A percentile compares a stretch with the other conserved stretches of the same genome.
Evolutionary conservation across 2,329 filamentous ascomycete genomes (phyloP).

Genomic region (Macrophomina pseudophaseolina): DNA sequence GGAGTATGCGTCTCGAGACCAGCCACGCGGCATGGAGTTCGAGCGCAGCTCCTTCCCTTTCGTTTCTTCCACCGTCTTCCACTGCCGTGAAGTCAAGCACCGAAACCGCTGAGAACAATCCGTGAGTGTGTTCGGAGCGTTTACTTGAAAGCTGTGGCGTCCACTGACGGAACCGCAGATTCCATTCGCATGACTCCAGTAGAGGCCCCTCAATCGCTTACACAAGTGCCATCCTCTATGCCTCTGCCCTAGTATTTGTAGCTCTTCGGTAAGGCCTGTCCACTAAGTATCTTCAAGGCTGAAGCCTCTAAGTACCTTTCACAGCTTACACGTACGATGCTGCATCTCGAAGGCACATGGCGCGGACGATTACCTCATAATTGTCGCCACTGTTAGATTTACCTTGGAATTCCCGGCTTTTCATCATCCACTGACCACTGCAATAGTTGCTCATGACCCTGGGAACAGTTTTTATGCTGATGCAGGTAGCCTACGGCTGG

Average conservation of each 20-base stretch:
- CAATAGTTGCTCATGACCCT: neutral
- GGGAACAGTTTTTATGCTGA: neutral
- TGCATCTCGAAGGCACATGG: neutral
- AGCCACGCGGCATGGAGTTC: neutral
- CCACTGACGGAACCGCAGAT: neutral
- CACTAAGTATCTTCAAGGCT: no score
- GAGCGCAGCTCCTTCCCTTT: neutral
- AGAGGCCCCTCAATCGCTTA: neutral
- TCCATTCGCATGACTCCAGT: neutral
- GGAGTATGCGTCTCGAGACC: neutral
- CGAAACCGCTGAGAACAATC: no score
- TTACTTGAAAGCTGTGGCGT: no score
- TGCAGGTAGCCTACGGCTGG: constrained; percentile 16
- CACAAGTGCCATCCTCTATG: neutral
- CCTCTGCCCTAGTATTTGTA: neutral
- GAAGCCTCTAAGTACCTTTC: neutral
- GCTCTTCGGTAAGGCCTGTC: neutral
- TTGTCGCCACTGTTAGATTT: neutral
- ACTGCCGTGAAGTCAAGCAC: neutral
- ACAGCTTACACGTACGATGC: constrained; percentile 2
- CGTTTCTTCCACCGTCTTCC: neutral
- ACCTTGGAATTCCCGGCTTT: neutral
- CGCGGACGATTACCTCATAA: constrained; percentile 3
- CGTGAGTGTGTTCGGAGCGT: neutral
- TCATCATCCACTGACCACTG: neutral